These are phyloP conservation scores for Ziziphus jujuba DNA, from an alignment of 306 rosid genomes.

Conservation along the genomic window DNA sequence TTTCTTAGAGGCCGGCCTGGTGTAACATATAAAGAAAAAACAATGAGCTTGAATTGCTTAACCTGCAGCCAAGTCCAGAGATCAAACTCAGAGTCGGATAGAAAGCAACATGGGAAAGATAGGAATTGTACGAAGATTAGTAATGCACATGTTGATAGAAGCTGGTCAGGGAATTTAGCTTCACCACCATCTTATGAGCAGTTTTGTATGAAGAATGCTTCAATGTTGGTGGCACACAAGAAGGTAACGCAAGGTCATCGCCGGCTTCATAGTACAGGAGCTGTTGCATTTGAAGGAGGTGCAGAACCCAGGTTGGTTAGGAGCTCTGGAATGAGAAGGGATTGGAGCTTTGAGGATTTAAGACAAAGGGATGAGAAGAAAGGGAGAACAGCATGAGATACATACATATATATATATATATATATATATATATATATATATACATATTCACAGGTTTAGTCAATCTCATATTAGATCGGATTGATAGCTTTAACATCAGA, in stretches of 20 bases:
- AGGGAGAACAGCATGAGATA: slow-evolving; percentile 11
- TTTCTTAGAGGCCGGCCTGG: too few relatives aligned
- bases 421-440: too few relatives aligned
- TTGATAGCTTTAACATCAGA: too few relatives aligned
- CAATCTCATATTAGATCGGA: too few relatives aligned
- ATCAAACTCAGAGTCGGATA: slow-evolving; percentile 42
- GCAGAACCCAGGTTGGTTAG: slow-evolving; percentile 52
- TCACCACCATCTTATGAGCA: slow-evolving; percentile 18
- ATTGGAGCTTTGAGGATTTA: slow-evolving; percentile 80
- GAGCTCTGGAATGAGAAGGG: slow-evolving; percentile 85
- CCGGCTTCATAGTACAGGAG: slow-evolving; percentile 29
- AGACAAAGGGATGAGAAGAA: slow-evolving; percentile 26
- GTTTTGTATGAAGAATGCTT: neutral
- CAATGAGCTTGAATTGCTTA: slow-evolving; percentile 73
- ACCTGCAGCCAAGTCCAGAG: slow-evolving; percentile 45
- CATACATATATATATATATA: neutral
- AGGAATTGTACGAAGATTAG: slow-evolving; percentile 18
- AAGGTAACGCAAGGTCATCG: slow-evolving; percentile 33
- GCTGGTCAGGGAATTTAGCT: slow-evolving; percentile 56
- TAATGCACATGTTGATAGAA: slow-evolving; percentile 35
- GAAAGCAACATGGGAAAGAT: slow-evolving; percentile 5
- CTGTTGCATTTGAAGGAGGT: slow-evolving; percentile 21
- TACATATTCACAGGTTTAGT: too few relatives aligned
- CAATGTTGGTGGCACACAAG: slow-evolving; percentile 1
- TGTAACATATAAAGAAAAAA: neutral